Conservation (phyloP, 768 basidiomycete species). For the Phanerochaete carnosa region DNA sequence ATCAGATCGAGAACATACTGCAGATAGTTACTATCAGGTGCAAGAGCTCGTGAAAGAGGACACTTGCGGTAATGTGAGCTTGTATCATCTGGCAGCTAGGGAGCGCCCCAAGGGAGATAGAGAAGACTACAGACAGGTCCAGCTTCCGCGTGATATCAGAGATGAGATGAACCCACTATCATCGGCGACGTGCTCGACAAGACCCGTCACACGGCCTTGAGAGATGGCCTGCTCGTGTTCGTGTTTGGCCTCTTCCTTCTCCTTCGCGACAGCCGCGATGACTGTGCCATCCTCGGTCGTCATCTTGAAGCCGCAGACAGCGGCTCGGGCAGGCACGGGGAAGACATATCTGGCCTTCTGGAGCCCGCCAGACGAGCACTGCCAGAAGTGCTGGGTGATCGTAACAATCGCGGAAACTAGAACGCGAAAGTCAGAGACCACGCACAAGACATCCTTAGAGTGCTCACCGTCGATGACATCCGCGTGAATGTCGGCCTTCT, state of each 20-base stretch:
- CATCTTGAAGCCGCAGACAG: conserved; percentile 53
- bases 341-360: conserved; percentile 51
- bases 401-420: conserved; percentile 12
- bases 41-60: not conserved
- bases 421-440: not conserved
- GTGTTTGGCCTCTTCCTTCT: conserved; percentile 42
- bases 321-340: conserved; percentile 53
- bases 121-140: conserved; percentile 40
- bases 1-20: conserved; percentile 35
- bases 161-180: conserved; percentile 37
- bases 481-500: conserved; percentile 7
- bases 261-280: conserved; percentile 45
- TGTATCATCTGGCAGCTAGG: conserved; percentile 38
- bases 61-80: conserved; percentile 39
- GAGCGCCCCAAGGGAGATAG: conserved; percentile 54
- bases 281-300: conserved; percentile 39
- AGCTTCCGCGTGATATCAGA: conserved; percentile 22
- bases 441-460: not conserved
- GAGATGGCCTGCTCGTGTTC: conserved; percentile 38
- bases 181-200: conserved; percentile 48
- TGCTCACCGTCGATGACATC: conserved; percentile 11
- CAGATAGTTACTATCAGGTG: conserved; percentile 40
- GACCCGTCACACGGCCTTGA: conserved; percentile 39
- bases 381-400: conserved; percentile 6
- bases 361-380: conserved; percentile 21